Evolutionary conservation across 805 yeast genomes (phyloP).

Genomic region (Candida endomychidarum): DNA sequence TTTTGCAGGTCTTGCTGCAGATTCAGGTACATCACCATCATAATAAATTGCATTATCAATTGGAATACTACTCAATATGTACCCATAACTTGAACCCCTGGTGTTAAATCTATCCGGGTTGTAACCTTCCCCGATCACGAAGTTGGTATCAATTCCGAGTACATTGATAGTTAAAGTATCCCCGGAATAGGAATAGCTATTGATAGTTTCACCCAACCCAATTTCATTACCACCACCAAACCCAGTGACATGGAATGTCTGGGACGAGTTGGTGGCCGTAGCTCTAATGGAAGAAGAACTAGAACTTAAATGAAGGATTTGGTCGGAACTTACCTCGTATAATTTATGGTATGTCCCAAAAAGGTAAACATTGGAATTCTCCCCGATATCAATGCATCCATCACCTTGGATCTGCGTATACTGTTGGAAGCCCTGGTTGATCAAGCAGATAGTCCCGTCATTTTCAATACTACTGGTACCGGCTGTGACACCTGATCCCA

Average conservation of each 20-base stretch:
- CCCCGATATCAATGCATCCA: constrained; percentile 20
- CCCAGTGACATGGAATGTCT: constrained; percentile 24
- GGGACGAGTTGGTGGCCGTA: constrained; percentile 16
- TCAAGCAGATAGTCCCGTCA: constrained; percentile 24
- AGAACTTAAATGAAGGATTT: constrained; percentile 20
- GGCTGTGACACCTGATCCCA: constrained; percentile 15
- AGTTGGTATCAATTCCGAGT: constrained; percentile 2
- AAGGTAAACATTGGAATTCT: constrained; percentile 18
- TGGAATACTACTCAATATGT: constrained; percentile 14
- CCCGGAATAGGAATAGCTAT: constrained; percentile 3
- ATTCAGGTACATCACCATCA: constrained; percentile 16
- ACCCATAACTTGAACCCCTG: constrained; percentile 12
- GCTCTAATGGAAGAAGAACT: constrained; percentile 19
- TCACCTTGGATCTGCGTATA: constrained; percentile 15
- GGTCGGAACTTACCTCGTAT: constrained; percentile 15
- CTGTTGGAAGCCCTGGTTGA: constrained; percentile 18
- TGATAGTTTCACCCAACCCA: constrained; percentile 9
- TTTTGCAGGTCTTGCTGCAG: constrained; percentile 14
- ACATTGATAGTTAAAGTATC: constrained; percentile 6
- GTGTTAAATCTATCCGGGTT: constrained; percentile 7
- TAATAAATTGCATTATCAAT: constrained; percentile 15
- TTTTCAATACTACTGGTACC: constrained; percentile 16
- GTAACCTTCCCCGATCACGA: constrained; percentile 23
- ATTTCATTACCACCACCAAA: constrained; percentile 25
- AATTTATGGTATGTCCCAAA: constrained; percentile 7